A percentile compares a stretch with the other conserved stretches of the same genome.
Conservation (phyloP, 2,329 filamentous ascomycete genomes). For the Neoascochyta sp. region DNA sequence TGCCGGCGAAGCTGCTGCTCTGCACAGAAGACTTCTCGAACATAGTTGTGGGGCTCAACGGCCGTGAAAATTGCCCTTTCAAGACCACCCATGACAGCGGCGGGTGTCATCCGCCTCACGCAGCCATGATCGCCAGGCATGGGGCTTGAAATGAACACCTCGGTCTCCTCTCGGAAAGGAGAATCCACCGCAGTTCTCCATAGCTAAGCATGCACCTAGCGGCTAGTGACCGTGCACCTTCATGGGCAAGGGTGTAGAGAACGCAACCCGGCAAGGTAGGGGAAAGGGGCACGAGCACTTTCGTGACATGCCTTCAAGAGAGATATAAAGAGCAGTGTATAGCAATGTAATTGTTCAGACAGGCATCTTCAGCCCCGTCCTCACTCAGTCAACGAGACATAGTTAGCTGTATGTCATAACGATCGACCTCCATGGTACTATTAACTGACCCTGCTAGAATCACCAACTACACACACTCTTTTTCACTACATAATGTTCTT, state of each 20-base stretch:
- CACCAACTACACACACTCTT: slow-evolving; percentile 3
- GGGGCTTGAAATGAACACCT: slow-evolving; percentile 7
- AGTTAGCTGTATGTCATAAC: slow-evolving; percentile 1
- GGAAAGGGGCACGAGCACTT: slow-evolving; percentile 3
- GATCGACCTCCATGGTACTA: not conserved
- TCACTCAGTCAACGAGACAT: slow-evolving; percentile 4
- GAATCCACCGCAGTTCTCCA: slow-evolving; percentile 7
- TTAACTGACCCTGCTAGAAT: slow-evolving; percentile 10
- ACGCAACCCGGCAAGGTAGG: slow-evolving; percentile 1
- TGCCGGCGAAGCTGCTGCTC: no score
- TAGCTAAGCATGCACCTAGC: slow-evolving; percentile 4
- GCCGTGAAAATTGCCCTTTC: slow-evolving; percentile 10
- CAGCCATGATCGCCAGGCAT: slow-evolving; percentile 8
- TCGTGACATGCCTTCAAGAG: slow-evolving; percentile 2
- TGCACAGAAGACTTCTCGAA: not conserved
- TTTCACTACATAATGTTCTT: slow-evolving; percentile 20
- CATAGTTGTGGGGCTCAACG: not conserved
- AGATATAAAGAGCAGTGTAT: slow-evolving; percentile 6
- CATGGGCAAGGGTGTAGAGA: slow-evolving; percentile 1
- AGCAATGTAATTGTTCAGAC: no score
- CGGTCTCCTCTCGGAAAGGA: slow-evolving; percentile 3
- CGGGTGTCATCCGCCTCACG: slow-evolving; percentile 1
- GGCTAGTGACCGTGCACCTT: slow-evolving; percentile 3
- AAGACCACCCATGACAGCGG: slow-evolving; percentile 3
- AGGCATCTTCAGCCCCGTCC: not conserved